Evolutionary conservation across 495 filamentous ascomycete species (phyloP).

Genomic region (Neurospora africana): DNA sequence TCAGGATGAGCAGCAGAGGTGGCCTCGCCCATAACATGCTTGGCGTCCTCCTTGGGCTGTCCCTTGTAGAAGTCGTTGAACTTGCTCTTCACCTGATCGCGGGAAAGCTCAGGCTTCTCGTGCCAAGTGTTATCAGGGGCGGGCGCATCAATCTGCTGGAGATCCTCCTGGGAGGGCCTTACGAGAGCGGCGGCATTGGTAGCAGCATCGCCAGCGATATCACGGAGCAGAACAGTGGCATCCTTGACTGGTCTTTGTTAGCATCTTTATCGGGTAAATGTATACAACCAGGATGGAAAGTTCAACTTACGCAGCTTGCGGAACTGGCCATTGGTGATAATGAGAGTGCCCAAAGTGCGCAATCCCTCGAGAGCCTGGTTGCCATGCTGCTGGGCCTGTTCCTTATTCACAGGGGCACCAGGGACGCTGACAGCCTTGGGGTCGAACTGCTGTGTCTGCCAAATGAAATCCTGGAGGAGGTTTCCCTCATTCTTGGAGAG

Average conservation of each 20-base stretch:
- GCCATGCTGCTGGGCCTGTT: slow-evolving; percentile 67
- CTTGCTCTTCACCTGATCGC: slow-evolving; percentile 57
- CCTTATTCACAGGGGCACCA: slow-evolving; percentile 58
- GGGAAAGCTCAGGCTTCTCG: slow-evolving; percentile 70
- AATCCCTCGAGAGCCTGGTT: slow-evolving; percentile 75
- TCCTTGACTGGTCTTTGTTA: slow-evolving; percentile 73
- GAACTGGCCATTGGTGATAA: slow-evolving; percentile 96
- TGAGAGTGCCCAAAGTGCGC: slow-evolving; percentile 73
- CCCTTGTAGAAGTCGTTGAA: slow-evolving; percentile 47
- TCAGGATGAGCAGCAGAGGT: slow-evolving; percentile 18
- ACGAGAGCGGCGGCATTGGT: slow-evolving; percentile 67
- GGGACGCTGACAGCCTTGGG: slow-evolving; percentile 50
- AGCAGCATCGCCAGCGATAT: slow-evolving; percentile 85
- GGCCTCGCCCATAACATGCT: slow-evolving; percentile 20
- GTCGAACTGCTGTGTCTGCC: slow-evolving; percentile 69
- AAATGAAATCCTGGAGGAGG: slow-evolving; percentile 92
- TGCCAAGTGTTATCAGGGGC: slow-evolving; percentile 92
- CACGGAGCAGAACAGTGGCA: slow-evolving; percentile 69
- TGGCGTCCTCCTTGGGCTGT: slow-evolving; percentile 43
- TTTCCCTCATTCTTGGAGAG: slow-evolving; percentile 94
- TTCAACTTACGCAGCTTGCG: slow-evolving; percentile 70
- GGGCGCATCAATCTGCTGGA: slow-evolving; percentile 67
- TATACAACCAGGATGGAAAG: neutral
- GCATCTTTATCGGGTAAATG: slow-evolving; percentile 16
- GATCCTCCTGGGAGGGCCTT: slow-evolving; percentile 67